phyloP scores from a whole-genome alignment of 371 early-diverging fungal genomes.

The Rhizomucor pusillus region DNA sequence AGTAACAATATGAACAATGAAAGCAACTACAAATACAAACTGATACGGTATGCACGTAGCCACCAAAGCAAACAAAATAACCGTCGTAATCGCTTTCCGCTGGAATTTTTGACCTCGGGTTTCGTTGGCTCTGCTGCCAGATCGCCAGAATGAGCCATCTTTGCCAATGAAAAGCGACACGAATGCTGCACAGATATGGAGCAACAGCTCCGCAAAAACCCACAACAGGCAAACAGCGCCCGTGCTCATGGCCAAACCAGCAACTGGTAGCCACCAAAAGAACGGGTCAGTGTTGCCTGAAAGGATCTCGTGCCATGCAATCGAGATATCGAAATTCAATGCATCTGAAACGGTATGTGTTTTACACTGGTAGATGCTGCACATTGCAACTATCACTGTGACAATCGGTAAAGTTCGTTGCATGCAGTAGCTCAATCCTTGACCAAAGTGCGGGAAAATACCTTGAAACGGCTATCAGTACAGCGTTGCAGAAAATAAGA shows the following conservation, averaged over 20 bases:
- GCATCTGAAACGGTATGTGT: conserved; percentile 22
- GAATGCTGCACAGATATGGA: conserved; percentile 15
- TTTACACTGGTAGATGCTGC: conserved; percentile 30
- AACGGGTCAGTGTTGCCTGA: conserved; percentile 58
- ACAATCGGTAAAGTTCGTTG: conserved; percentile 34
- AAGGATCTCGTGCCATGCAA: conserved; percentile 42
- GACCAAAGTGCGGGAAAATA: conserved; percentile 48
- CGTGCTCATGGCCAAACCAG: conserved; percentile 48
- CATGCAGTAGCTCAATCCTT: conserved; percentile 41
- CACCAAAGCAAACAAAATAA: conserved; percentile 62
- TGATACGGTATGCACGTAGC: conserved; percentile 80
- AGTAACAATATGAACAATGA: conserved; percentile 69
- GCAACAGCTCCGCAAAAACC: conserved; percentile 26
- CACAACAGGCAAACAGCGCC: conserved; percentile 55
- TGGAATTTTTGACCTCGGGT: conserved; percentile 40
- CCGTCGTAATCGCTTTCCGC: conserved; percentile 54
- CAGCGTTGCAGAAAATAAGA: neutral
- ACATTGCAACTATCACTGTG: conserved; percentile 25
- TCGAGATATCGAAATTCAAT: conserved; percentile 21
- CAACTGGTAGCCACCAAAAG: conserved; percentile 63
- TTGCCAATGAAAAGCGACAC: conserved; percentile 8
- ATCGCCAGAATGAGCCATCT: conserved; percentile 8
- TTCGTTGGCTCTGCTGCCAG: conserved; percentile 20
- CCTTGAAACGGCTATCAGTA: conserved; percentile 13
- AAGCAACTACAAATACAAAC: conserved; percentile 77